Base-by-base conservation (phyloP, 2,329 filamentous ascomycete species). In the Byssochlamys sp. region DNA sequence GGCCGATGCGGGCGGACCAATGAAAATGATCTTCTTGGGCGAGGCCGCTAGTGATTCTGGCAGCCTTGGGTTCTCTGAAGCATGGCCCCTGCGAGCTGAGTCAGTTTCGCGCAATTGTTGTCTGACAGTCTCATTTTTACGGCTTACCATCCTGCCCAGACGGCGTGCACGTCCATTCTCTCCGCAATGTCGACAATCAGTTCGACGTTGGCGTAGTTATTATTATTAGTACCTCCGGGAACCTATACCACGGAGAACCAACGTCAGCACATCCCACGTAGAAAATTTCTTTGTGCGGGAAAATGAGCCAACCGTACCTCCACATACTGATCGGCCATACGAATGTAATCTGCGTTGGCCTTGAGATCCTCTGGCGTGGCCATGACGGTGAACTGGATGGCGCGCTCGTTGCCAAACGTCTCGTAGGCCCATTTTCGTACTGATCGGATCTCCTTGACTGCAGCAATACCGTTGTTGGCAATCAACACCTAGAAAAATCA, bases 341-440 rank as follows among this genome's bases (percentile, higher is more conserved):
- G 86, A 74, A 99, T 99, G 79, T 99, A 99, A 78, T 99, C 94
- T 66, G 94, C 94, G 75, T 99, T 99, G 73, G 94, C 94, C 73
- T 88, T 85, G 72, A 99, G 77, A 86, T 99, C 94, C 78, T 99
- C 94, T 54, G 94, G 94, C 45, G 94, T 99, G 67, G 94, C 94
- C 94, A 99, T 99, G 73, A 99, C 94, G 62, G 94, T 99, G 80
- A 99, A 99, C 73, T 97, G 91, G 72, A 99, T 96, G 68, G 92
- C 94, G 71, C 89, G 85, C 81, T 99, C 94, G 78, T 99, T 91
- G 78, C 94, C 92, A 73, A 99, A 99, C 6, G 90, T 95, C 79
- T 99, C 94, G 85, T 99, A 99, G 61, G 94, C 94, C 94, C 94
- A 99, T 91, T 97, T 99, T 76, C 94, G 89, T 71, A 99, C 92